Evolutionary conservation across 331 rosid genomes (phyloP), one percentile per base, ranked within the genome.

Genomic region (Telfairia occidentalis): DNA sequence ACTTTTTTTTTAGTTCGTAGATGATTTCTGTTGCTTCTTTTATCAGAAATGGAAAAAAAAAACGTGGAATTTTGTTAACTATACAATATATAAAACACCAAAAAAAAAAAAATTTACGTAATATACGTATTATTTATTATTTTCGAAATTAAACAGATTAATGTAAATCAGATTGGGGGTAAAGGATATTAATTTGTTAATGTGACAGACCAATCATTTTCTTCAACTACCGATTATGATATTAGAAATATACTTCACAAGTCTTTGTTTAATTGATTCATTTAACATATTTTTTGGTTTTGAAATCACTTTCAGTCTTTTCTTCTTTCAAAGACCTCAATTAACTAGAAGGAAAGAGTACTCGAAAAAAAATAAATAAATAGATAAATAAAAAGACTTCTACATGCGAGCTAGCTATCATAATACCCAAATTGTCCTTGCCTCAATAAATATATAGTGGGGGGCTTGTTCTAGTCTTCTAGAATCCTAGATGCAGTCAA

Each of bases 371-470:
- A 26, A 5, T 12, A 16, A 9, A 63, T n/a, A n/a, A n/a, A n/a
- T n/a, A n/a, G n/a, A n/a, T n/a, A 59, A 63, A n/a, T 0, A n/a
- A 53, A 59, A 59, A 9, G 71, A 63, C 2, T 35, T 67, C 18
- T 66, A 23, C 9, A 2, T 40, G 13, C 23, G 18, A 69, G 23
- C 7, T 69, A 42, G 38, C 15, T 24, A 65, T 1, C 52, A 11
- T 21, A 66, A 38, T 66, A 11, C 74, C 74, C 24, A 42, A 69
- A 69, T 69, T 69, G 55, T 42, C 74, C 55, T 67, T 12, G 13
- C 53, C n/a, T 69, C 73, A 24, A 69, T 69, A 24, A 65, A 32
- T 61, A 61, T 61, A 32, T 32, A 16, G 70, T 61, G 43, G 69
- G 69, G 26, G 50, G 50, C 10, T 38, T 37, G 18, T 38, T 38